Base-by-base conservation (phyloP, 169 alveolate species). In the Theileria equi region DNA sequence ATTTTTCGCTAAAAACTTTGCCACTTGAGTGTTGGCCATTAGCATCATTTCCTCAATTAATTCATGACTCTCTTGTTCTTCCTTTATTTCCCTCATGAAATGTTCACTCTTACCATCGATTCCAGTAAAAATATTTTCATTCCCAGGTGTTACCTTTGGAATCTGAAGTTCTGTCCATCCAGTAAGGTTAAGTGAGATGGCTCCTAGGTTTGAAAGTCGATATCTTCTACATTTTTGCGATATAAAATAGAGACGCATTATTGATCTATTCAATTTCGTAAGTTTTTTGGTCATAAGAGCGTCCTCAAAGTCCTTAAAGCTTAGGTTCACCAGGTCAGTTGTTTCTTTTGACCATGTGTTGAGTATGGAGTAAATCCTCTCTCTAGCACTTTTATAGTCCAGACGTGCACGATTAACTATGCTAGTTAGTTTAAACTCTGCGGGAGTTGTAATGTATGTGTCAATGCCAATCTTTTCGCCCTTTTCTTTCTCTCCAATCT, bases 31-130 rank as follows among this genome's bases (percentile, higher is more conserved):
- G 41, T 88, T 88, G 21, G 93, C 85, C 25, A 88, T 71, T 13
- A 88, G 62, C 93, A 88, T 88, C 88, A 88, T 80, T 63, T 88
- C 93, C 85, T 88, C 93, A 19, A 88, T 84, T 55, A 88, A 55
- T 69, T 71, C 83, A 47, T 88, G 93, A 65, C 93, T 66, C 44
- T 81, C 80, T n/a, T 29, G 67, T 10, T 73, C 76, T n/a, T 61
- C 50, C 26, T 61, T 49, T 16, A 61, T 76, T 38, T 65, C 48
- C 34, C 69, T 38, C 19, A 79, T 43, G 21, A 65, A 5, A 16
- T 44, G 31, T 13, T 29, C 16, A 13, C 35, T 21, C 13, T 36
- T 36, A 31, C 61, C 34, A 3, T 17, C 29, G 16, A 17, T 16
- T 2, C 25, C 25, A 29, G 23, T 28, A 2, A 36, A 45, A 11